Conservation (phyloP, 805 yeast species). For the Kluyveromyces starmeri region DNA sequence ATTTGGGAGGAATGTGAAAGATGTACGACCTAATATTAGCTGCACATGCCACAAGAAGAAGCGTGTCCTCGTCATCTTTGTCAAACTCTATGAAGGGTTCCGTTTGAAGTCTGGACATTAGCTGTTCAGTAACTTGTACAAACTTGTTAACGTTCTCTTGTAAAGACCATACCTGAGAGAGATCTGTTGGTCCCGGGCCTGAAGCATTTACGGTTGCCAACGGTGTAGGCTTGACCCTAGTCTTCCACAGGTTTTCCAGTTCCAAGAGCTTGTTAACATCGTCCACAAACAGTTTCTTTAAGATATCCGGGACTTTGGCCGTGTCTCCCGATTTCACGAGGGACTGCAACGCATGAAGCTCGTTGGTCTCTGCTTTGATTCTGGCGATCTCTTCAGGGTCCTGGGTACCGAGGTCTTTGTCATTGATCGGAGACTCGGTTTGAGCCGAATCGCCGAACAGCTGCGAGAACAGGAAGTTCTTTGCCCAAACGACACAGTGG, state of each 20-base stretch:
- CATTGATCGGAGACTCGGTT: constrained; percentile 20
- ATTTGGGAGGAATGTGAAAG: constrained; percentile 60
- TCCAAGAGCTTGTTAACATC: constrained; percentile 69
- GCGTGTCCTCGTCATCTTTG: constrained; percentile 89
- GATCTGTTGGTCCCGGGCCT: constrained; percentile 14
- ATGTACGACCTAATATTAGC: constrained; percentile 67
- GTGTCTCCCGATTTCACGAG: constrained; percentile 28
- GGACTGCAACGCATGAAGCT: constrained; percentile 42
- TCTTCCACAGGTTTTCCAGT: constrained; percentile 73
- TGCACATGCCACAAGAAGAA: constrained; percentile 79
- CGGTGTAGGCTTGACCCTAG: constrained; percentile 60
- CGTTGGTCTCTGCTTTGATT: constrained; percentile 58
- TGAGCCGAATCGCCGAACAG: constrained; percentile 51
- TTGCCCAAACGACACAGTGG: constrained; percentile 97
- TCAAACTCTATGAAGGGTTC: constrained; percentile 58
- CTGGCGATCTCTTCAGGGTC: constrained; percentile 57
- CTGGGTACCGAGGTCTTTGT: constrained; percentile 47
- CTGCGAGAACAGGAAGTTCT: constrained; percentile 76
- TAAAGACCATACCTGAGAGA: constrained; percentile 46
- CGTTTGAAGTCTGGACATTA: constrained; percentile 40
- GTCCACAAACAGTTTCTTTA: constrained; percentile 52
- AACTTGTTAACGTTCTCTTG: constrained; percentile 58
- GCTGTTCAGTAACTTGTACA: constrained; percentile 35
- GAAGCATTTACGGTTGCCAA: constrained; percentile 27
- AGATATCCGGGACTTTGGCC: constrained; percentile 35